A percentile compares a stretch with the other conserved stretches of the same genome.
These are phyloP conservation scores for Sugiyamaella grinbergsii DNA, from an alignment of 1,139 yeast species.

Conservation along the genomic window DNA sequence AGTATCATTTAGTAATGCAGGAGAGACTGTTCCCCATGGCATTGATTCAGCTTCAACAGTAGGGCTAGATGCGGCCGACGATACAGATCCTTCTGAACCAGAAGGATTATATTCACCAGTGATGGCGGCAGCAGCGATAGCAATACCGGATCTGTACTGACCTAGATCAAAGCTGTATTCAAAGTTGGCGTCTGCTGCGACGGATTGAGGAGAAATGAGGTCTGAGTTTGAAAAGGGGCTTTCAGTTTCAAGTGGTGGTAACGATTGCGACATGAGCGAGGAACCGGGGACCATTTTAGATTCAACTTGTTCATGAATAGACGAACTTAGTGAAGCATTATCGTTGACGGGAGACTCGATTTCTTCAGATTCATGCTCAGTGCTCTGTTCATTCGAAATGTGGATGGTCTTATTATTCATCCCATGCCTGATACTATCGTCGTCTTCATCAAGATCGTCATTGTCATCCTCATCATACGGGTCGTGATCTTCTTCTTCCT, in stretches of 20 bases:
- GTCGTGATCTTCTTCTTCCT: constrained; percentile 4
- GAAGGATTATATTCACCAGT: constrained; percentile 25
- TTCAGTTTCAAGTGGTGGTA: constrained; percentile 9
- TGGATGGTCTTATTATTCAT: no score
- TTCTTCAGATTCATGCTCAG: not conserved
- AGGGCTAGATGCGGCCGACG: constrained; percentile 25
- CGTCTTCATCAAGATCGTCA: constrained; percentile 1
- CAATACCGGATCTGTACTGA: constrained; percentile 29
- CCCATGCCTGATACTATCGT: not conserved
- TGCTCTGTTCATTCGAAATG: no score
- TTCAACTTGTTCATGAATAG: constrained; percentile 1
- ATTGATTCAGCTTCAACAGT: constrained; percentile 18
- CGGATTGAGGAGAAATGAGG: constrained; percentile 15
- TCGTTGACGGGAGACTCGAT: no score
- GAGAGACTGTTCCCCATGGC: constrained; percentile 28
- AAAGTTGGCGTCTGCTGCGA: constrained; percentile 4
- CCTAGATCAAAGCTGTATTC: constrained; percentile 25
- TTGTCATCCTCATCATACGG: no score
- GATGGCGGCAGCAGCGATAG: constrained; percentile 33
- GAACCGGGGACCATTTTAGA: not conserved
- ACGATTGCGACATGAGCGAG: not conserved
- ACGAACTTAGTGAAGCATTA: not conserved
- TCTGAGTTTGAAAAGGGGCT: constrained; percentile 14
- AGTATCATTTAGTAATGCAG: constrained; percentile 22
- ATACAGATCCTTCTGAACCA: constrained; percentile 17